phyloP scores from a whole-genome alignment of 257 asterid genomes.

The Salvia miltiorrhiza region DNA sequence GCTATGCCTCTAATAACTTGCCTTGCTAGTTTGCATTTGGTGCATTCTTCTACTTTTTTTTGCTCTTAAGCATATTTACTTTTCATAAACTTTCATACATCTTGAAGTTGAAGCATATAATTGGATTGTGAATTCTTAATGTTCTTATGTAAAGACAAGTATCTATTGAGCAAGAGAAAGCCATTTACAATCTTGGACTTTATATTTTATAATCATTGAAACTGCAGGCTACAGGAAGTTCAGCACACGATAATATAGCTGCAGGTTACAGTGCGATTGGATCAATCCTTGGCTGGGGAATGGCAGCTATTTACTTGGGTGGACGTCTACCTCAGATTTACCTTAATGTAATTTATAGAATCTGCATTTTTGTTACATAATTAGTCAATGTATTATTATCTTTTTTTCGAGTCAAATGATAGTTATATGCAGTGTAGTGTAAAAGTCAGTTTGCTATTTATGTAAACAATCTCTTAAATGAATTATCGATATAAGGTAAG shows the following conservation, averaged over 20 bases:
- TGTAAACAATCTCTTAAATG: not conserved
- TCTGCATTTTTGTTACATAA: not conserved
- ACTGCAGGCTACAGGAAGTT: slow-evolving; percentile 32
- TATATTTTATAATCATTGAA: not conserved
- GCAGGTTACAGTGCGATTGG: slow-evolving; percentile 37
- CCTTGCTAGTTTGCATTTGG: not conserved
- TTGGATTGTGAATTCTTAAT: not conserved
- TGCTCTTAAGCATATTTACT: not conserved
- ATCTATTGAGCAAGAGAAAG: not conserved
- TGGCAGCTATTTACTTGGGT: slow-evolving; percentile 63
- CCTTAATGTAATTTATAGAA: slow-evolving; percentile 44
- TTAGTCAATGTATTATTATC: not conserved
- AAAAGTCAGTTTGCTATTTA: slow-evolving; percentile 4
- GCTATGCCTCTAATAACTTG: not conserved
- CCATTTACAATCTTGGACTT: not conserved
- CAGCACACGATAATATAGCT: slow-evolving; percentile 20
- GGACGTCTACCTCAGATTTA: slow-evolving; percentile 77
- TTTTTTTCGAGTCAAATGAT: not conserved
- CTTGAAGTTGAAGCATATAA: not conserved
- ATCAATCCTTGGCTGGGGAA: slow-evolving; percentile 75
- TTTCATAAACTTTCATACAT: not conserved
- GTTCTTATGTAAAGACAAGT: not conserved
- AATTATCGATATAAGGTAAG: not conserved
- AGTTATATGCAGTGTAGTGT: not conserved
- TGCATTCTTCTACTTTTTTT: not conserved